These are phyloP conservation scores for Fusarium verticillioides DNA, from an alignment of 2,329 filamentous ascomycete species.

Conservation along the genomic window DNA sequence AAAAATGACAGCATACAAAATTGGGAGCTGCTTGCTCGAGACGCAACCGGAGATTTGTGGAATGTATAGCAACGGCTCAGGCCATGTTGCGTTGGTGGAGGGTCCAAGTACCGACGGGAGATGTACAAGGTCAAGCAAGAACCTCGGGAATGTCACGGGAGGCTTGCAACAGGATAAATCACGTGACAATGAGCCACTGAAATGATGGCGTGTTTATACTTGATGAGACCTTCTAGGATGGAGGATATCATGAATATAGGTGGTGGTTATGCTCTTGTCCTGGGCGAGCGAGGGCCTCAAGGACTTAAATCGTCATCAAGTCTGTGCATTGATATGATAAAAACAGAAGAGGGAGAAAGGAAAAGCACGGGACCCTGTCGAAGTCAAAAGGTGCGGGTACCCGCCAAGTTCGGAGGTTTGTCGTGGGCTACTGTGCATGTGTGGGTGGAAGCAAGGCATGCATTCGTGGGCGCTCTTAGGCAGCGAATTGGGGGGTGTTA, in stretches of 20 bases:
- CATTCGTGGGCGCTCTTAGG: conserved; percentile 16
- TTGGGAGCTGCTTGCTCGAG: not conserved
- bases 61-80: conserved; percentile 15
- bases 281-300: not conserved
- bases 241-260: not conserved
- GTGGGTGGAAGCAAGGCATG: conserved; percentile 21
- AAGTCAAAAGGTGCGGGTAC: conserved; percentile 37
- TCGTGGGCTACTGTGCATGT: conserved; percentile 14
- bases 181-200: conserved; percentile 13
- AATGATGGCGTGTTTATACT: not conserved
- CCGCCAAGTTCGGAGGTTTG: conserved; percentile 36
- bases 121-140: conserved; percentile 42
- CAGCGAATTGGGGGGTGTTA: not conserved
- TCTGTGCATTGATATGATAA: conserved; percentile 33
- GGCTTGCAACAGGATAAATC: conserved; percentile 18
- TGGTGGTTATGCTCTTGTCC: not conserved
- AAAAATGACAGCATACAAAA: not conserved
- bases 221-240: not conserved
- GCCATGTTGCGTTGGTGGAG: conserved; percentile 26
- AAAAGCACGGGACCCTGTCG: conserved; percentile 23
- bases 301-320: conserved; percentile 31
- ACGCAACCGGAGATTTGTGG: conserved; percentile 13
- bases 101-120: conserved; percentile 42
- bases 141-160: conserved; percentile 43
- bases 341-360: conserved; percentile 10